Evolutionary conservation across 2,329 filamentous ascomycete genomes (phyloP), one percentile per base, ranked within the genome.

Genomic region (Xylaria arbuscula): DNA sequence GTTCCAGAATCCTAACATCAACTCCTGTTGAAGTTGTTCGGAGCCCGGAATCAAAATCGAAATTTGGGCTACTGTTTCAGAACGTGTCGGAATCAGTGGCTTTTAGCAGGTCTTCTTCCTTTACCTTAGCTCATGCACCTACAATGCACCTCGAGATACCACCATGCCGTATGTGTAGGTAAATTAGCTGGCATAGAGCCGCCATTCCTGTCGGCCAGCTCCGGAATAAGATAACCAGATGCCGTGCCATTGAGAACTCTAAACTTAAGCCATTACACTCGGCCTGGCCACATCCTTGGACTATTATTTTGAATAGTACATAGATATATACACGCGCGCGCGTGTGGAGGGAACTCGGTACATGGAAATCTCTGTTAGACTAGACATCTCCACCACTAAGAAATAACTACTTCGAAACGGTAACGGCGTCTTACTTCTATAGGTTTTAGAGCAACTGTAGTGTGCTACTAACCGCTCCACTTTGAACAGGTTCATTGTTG

Each of bases 21-120:
- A n/a, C 36, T 9, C 28, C 51, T 36, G 3, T 42, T 28, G 40
- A 60, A 45, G 19, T 24, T 13, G 45, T 61, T 53, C 59, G 45
- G 64, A 51, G 59, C 55, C 64, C 61, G 70, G 73, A 72, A 73
- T 73, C 66, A 64, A 71, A 62, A 64, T 63, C 66, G 67, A 67
- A 65, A 65, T 53, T 47, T 38, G 48, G 51, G 50, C 24, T 68
- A 68, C 66, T 69, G 72, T 74, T 74, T 73, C 73, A 74, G 71
- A 45, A 67, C 64, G 68, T 70, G 69, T 74, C 70, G 71, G 73
- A 72, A 59, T 73, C 58, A 56, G 36, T 60, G 38, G 57, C 57
- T 15, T 32, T 62, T 42, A 62, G 61, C 55, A 45, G 48, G 38
- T 47, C 11, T 36, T 28, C 28, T 28, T 28, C 28, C 28, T 28